Base-by-base conservation (phyloP, 2,329 filamentous ascomycete genomes). In the Xylariales sp. region DNA sequence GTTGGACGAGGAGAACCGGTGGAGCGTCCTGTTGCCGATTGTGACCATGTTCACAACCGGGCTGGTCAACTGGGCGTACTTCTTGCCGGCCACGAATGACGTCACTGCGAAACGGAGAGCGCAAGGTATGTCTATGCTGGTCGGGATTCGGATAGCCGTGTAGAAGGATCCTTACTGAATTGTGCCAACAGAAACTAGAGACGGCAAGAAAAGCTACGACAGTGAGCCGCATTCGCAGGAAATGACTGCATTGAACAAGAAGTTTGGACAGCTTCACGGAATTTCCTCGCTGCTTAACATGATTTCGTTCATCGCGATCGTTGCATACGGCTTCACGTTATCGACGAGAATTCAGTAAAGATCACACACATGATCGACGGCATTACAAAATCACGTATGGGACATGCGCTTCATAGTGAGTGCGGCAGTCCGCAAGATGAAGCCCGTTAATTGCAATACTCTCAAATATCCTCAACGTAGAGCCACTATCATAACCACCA, bases 121-220 rank as follows among this genome's bases (percentile, higher is more conserved):
- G 36, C 91, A 95, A 71, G 86, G 86, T 88, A 67, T 49, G 74
- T 59, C n/a, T 33, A 22, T n/a, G 16, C 12, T 7, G 7, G 25
- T 8, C n/a, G n/a, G n/a, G n/a, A n/a, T n/a, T n/a, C n/a, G n/a
- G n/a, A n/a, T n/a, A n/a, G n/a, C n/a, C n/a, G n/a, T n/a, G n/a
- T n/a, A n/a, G n/a, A n/a, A n/a, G n/a, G n/a, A n/a, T n/a, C n/a
- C n/a, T n/a, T n/a, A n/a, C n/a, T n/a, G n/a, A n/a, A n/a, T n/a
- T n/a, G n/a, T n/a, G n/a, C 6, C 8, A 27, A 31, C 46, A 82
- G 90, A 91, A 71, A 88, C 84, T 47, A 81, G 84, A 54, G 91
- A 96, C 59, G 88, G 88, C 41, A 96, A 95, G 74, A 86, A 85
- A 60, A 87, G 82, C 63, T 86, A 85, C 56, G 88, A 95, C 49